Evolutionary conservation across 768 basidiomycete species (phyloP), one percentile per base, ranked within the genome.

Genomic region (Stropharia rugosoannulata): DNA sequence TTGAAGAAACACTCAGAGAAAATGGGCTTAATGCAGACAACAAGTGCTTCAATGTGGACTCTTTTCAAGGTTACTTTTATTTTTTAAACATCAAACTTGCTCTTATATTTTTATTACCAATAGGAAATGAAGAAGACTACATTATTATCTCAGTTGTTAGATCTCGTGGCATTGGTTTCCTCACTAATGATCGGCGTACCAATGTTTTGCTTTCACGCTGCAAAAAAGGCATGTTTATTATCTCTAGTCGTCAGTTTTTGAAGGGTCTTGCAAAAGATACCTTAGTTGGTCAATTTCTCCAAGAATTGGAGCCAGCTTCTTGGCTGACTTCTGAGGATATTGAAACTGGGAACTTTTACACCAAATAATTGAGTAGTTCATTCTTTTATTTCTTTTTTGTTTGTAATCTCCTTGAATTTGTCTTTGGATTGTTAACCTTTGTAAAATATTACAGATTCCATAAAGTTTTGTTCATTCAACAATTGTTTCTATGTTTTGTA

Each of bases 181-280:
- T 94, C 35, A 64, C 69, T 12, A 85, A 85, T 62, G 60, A 77
- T 9, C 79, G 86, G 27, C 79, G 92, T 15, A 86, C 88, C 51
- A 93, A 94, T 84, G 91, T 94, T 55, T 92, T 94, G 90, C 84
- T 93, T 7, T 87, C 85, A 45, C 82, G 92, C 37, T 91, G 87
- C 77, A 87, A 87, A 67, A 76, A 71, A 48, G 86, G 84, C 29
- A 93, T 93, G 90, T 84, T 84, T 55, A 87, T 94, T 61, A 74
- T 87, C 49, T 77, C 86, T 18, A 89, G 76, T 62, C 73, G 74
- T 59, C 71, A 72, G 15, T 93, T 93, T 64, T 72, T 93, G 39
- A 60, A 64, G n/a, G 79, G 79, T 9, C 63, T 69, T 64, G 90
- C 82, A 49, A 67, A 71, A n/a, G 60, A 66, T 5, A 77, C 76